These are phyloP conservation scores for Francoa sonchifolia DNA, from an alignment of 441 rosid genomes.

Conservation along the genomic window DNA sequence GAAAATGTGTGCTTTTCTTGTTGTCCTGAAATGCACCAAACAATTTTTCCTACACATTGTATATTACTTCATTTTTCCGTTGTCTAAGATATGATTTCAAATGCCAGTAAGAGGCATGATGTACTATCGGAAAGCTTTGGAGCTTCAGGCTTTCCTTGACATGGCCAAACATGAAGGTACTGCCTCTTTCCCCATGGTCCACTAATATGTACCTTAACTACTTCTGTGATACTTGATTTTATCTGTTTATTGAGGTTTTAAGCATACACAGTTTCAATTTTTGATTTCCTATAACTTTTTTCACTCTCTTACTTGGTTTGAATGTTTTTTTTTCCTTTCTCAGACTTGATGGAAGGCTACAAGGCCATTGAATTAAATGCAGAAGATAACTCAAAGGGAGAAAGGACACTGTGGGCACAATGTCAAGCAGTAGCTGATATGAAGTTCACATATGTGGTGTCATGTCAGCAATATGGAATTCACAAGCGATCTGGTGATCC, in stretches of 20 bases:
- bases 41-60: neutral
- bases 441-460: conserved; percentile 93
- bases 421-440: conserved; percentile 99
- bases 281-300: conserved; percentile 9
- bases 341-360: conserved; percentile 97
- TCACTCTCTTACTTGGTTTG: conserved; percentile 13
- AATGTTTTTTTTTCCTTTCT: conserved; percentile 11
- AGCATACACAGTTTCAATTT: neutral
- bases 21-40: neutral
- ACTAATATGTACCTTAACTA: neutral
- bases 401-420: conserved; percentile 72
- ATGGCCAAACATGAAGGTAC: conserved; percentile 96
- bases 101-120: conserved; percentile 95
- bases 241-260: neutral
- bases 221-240: neutral
- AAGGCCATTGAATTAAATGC: conserved; percentile 74
- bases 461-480: conserved; percentile 95
- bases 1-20: neutral
- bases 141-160: conserved; percentile 99
- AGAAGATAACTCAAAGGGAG: conserved; percentile 61
- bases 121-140: conserved; percentile 96
- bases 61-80: conserved; percentile 5
- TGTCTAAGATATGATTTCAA: conserved; percentile 12
- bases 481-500: conserved; percentile 77
- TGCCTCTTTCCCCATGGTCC: conserved; percentile 1